Percentiles rank a stretch among this genome's conserved stretches.
Conservation (phyloP, 371 early-diverging fungal species). For the Mortierella sp. region DNA sequence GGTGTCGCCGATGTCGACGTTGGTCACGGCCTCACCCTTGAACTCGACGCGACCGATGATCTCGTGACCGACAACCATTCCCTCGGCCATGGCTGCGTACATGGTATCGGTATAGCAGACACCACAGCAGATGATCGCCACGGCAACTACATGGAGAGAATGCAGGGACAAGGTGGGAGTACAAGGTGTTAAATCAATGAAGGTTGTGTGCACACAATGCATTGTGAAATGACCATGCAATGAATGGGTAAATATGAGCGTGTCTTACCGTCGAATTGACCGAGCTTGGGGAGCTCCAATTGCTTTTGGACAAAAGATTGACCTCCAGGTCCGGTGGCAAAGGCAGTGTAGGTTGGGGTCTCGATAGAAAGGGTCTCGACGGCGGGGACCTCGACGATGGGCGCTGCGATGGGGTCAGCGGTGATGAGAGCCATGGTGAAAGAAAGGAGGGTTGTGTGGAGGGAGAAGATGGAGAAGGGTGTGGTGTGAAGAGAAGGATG, state of each 20-base stretch:
- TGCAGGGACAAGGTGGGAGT: slow-evolving; percentile 6
- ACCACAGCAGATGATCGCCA: slow-evolving; percentile 67
- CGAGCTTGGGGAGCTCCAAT: slow-evolving; percentile 31
- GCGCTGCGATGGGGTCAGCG: background rate
- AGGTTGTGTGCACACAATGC: background rate
- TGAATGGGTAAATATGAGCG: background rate
- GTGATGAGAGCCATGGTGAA: background rate
- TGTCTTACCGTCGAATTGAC: slow-evolving; percentile 35
- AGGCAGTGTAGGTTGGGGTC: slow-evolving; percentile 23
- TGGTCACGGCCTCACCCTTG: slow-evolving; percentile 60
- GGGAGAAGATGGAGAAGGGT: background rate
- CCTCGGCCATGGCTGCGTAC: slow-evolving; percentile 40
- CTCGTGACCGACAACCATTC: slow-evolving; percentile 63
- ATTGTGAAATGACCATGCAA: slow-evolving; percentile 4
- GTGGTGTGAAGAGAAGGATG: background rate
- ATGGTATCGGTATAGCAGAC: slow-evolving; percentile 68
- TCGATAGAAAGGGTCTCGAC: background rate
- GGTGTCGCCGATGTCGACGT: slow-evolving; percentile 63
- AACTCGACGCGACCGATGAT: slow-evolving; percentile 63
- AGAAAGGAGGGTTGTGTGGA: background rate
- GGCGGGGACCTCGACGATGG: background rate
- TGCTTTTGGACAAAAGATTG: slow-evolving; percentile 32
- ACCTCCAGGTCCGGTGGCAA: slow-evolving; percentile 34
- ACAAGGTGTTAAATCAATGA: background rate
- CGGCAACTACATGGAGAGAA: slow-evolving; percentile 27